Evolutionary conservation across 1,284 basidiomycete species (phyloP).

Genomic region (Microbotryomycetes sp.): DNA sequence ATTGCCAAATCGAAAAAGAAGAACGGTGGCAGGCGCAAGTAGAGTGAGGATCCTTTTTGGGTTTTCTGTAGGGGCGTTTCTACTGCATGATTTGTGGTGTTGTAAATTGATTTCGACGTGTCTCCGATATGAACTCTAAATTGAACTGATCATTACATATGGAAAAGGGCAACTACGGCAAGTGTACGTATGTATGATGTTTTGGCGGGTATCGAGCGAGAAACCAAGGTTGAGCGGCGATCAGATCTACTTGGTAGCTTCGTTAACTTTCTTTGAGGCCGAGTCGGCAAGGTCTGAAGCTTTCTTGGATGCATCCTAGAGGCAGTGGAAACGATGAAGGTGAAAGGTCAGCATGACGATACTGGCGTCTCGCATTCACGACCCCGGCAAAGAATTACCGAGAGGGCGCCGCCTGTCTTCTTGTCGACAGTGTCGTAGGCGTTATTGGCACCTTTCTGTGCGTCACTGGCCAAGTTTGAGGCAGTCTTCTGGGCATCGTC

Average conservation of each 20-base stretch:
- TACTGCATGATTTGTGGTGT: too few relatives aligned
- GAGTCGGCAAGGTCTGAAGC: neutral
- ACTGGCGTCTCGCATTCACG: neutral
- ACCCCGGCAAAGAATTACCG: slow-evolving; percentile 3
- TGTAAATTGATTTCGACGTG: too few relatives aligned
- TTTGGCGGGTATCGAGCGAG: neutral
- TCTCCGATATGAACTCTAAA: neutral
- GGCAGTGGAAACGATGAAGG: neutral
- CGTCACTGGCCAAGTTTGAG: neutral
- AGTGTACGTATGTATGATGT: too few relatives aligned
- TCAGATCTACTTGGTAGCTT: neutral
- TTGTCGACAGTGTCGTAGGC: slow-evolving; percentile 1
- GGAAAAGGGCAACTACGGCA: too few relatives aligned
- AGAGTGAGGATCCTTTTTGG: neutral
- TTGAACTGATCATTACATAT: neutral
- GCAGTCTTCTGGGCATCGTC: neutral
- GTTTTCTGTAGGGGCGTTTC: too few relatives aligned
- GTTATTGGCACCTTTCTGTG: neutral
- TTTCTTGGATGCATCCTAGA: neutral
- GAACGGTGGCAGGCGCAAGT: slow-evolving; percentile 34
- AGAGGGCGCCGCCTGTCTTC: slow-evolving; percentile 6
- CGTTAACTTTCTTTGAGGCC: neutral
- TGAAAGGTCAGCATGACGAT: neutral
- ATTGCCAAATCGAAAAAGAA: slow-evolving; percentile 38
- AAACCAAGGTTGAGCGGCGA: neutral